Evolutionary conservation across 2,329 filamentous ascomycete genomes (phyloP).

Genomic region (Aspergillus quadricinctus): DNA sequence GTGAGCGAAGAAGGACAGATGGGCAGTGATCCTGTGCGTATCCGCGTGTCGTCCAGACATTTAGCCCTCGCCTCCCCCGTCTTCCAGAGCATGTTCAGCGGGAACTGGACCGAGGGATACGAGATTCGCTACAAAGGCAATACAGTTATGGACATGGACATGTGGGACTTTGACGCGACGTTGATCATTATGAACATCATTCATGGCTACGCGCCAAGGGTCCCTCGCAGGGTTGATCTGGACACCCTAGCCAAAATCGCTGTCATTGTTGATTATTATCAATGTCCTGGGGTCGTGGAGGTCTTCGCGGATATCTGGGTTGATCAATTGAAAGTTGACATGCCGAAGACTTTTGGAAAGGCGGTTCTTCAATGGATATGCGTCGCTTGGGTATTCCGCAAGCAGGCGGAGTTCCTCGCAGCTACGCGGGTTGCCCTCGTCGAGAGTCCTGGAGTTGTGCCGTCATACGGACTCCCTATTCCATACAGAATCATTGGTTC

Average conservation of each 20-base stretch:
- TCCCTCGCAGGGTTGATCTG: neutral
- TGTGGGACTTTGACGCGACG: neutral
- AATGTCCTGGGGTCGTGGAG: neutral
- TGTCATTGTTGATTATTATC: conserved; percentile 1
- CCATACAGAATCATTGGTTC: neutral
- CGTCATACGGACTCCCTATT: neutral
- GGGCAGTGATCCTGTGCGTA: neutral
- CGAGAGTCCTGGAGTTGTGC: neutral
- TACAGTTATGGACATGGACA: neutral
- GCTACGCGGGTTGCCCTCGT: neutral
- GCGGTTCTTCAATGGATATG: neutral
- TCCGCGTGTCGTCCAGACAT: neutral
- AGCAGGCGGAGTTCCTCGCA: neutral
- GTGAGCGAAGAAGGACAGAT: neutral
- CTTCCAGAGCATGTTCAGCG: neutral
- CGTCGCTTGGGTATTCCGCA: neutral
- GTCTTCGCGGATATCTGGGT: neutral
- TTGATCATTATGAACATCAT: neutral
- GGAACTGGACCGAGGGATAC: neutral
- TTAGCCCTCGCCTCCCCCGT: neutral
- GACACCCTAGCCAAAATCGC: neutral
- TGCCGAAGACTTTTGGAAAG: neutral
- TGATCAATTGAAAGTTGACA: neutral
- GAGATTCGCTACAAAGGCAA: neutral
- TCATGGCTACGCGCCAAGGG: neutral